Percentiles rank a stretch among this genome's conserved stretches.
phyloP scores from a whole-genome alignment of 768 basidiomycete species.

The Podaxis carcinomalis region DNA sequence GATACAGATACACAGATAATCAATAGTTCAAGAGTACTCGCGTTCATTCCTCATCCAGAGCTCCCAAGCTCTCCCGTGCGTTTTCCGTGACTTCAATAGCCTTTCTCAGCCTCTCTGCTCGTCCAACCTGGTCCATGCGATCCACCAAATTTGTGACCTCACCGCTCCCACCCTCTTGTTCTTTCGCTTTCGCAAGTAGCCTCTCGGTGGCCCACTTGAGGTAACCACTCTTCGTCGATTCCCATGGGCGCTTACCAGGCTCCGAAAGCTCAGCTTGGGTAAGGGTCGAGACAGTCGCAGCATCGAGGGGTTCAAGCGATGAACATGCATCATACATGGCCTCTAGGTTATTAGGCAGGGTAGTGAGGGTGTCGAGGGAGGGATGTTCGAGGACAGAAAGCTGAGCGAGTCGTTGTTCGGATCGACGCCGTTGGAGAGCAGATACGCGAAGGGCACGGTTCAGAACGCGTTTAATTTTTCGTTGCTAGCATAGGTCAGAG shows the following conservation, averaged over 20 bases:
- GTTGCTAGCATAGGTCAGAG: neutral
- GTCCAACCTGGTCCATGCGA: neutral
- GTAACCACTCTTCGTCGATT: conserved; percentile 11
- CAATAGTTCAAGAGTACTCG: too few relatives aligned
- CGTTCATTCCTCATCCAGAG: neutral
- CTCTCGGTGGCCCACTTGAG: conserved; percentile 7
- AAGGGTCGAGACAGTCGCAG: conserved; percentile 1
- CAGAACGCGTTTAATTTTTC: neutral
- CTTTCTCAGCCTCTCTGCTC: conserved; percentile 2
- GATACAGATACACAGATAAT: too few relatives aligned
- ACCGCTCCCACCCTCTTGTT: neutral
- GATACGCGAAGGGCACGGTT: neutral
- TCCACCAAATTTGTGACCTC: neutral
- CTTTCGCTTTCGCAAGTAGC: neutral
- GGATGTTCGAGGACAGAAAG: conserved; percentile 8
- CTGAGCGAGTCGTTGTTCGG: neutral
- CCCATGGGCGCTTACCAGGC: conserved; percentile 11
- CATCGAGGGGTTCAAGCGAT: conserved; percentile 3
- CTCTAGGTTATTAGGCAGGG: conserved; percentile 1
- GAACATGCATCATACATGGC: conserved; percentile 7
- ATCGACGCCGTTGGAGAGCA: neutral
- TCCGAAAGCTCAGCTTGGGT: conserved; percentile 7
- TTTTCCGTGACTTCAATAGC: conserved; percentile 4
- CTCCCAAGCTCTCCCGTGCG: conserved; percentile 4
- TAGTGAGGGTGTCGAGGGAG: neutral